These are phyloP conservation scores for Glycine tomentella DNA, from an alignment of 306 rosid species.

Conservation along the genomic window DNA sequence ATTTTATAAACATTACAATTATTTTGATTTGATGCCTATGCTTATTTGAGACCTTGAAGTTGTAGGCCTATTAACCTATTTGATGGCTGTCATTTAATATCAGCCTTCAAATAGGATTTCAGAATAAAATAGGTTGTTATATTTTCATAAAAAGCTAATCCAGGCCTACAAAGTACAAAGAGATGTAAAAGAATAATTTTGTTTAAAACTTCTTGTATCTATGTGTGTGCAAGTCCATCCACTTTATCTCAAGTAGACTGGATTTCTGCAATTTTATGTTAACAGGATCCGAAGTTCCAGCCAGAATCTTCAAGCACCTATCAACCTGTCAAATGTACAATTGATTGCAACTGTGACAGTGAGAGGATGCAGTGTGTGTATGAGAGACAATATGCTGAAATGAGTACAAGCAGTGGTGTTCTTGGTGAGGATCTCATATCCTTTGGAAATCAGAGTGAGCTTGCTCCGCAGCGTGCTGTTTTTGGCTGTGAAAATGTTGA, in stretches of 20 bases:
- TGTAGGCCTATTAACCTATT: slow-evolving; percentile 12
- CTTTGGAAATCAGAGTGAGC: slow-evolving; percentile 85
- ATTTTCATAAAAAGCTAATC: slow-evolving; percentile 1
- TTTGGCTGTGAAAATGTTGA: slow-evolving; percentile 92
- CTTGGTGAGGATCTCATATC: slow-evolving; percentile 89
- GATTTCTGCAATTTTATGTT: slow-evolving; percentile 42
- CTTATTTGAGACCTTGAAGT: slow-evolving; percentile 6
- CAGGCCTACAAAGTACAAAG: slow-evolving; percentile 61
- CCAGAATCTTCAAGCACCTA: slow-evolving; percentile 87
- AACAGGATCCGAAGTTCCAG: slow-evolving; percentile 86
- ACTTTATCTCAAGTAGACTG: slow-evolving; percentile 35
- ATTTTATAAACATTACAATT: not conserved
- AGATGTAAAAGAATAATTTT: slow-evolving; percentile 27
- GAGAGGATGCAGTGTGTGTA: slow-evolving; percentile 72
- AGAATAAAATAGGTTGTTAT: not conserved
- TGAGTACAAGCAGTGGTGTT: slow-evolving; percentile 94
- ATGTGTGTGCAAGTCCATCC: slow-evolving; percentile 6
- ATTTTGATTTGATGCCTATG: slow-evolving; percentile 12
- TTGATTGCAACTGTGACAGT: slow-evolving; percentile 81
- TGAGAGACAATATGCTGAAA: slow-evolving; percentile 96
- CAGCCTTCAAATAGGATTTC: slow-evolving; percentile 23
- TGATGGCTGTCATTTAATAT: not conserved
- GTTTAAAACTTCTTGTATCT: slow-evolving; percentile 5
- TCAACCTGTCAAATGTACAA: slow-evolving; percentile 74
- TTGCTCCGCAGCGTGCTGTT: slow-evolving; percentile 82